Base-by-base conservation (phyloP, 148 eudicot species). In the Agrostemma githago region DNA sequence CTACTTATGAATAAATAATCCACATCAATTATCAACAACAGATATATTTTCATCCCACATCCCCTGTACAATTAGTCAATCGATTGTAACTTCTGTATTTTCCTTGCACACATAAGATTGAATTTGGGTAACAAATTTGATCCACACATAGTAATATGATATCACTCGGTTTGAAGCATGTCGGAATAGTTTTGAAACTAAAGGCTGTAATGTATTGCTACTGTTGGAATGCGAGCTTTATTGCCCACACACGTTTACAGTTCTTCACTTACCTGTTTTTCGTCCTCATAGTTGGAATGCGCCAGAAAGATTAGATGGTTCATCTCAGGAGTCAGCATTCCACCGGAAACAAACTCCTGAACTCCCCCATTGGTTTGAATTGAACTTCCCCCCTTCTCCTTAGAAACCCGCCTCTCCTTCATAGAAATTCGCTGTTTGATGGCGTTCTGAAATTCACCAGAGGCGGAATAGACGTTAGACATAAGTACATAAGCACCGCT, bases 341-440 rank as follows among this genome's bases (percentile, higher is more conserved):
- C 84, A 61, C 84, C 87, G 26, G 89, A 82, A 70, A 76, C 72
- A 75, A 87, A 88, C 84, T 87, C 87, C 51, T 75, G 80, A 79
- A 88, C 83, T 26, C 66, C 78, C 12, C 86, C 89, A 58, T 80
- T 68, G 12, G 83, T 77, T 74, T 87, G 83, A 74, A 85, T 83
- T 14, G 76, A 85, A 77, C 91, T 88, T 44, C 87, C 80, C 26
- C 89, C 88, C 1, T 79, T 84, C 72, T 84, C 84, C 76, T 85
- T 85, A 61, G 8, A 21, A 65, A 84, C 75, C 19, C 57, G 68
- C 11, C 66, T 80, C 74, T 79, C 72, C 62, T 72, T 80, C 91
- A 88, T 88, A n/a, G 21, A 72, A 70, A 77, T 41, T 41, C 87
- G 82, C 53, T 86, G 78, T 44, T 75, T 57, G 16, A 85, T 62